A percentile compares a stretch with the other conserved stretches of the same genome.
Evolutionary conservation across 805 yeast species (phyloP).

Genomic region (Lipomyces yamanashiensis): DNA sequence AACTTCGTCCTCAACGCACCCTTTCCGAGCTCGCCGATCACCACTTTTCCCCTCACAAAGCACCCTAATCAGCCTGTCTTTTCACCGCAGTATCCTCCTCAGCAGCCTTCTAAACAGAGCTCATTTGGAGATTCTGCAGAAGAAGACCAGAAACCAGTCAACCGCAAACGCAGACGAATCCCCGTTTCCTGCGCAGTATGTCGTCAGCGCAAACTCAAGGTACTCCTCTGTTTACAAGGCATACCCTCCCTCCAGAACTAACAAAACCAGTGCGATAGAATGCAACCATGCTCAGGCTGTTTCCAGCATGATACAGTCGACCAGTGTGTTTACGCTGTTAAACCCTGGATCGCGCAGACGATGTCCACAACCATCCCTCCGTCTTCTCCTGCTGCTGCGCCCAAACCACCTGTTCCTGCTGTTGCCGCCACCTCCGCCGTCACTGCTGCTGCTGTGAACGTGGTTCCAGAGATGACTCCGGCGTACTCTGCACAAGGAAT

Average conservation of each 20-base stretch:
- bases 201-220: constrained; percentile 39
- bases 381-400: not conserved
- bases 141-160: too few relatives aligned
- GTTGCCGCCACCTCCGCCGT: not conserved
- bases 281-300: constrained; percentile 36
- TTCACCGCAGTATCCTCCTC: not conserved
- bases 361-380: not conserved
- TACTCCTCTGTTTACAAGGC: not conserved
- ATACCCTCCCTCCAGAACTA: too few relatives aligned
- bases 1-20: not conserved
- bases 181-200: constrained; percentile 37
- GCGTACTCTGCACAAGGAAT: not conserved
- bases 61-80: not conserved
- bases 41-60: not conserved
- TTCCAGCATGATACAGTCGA: constrained; percentile 27
- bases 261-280: constrained; percentile 28
- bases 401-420: not conserved
- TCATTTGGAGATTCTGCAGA: too few relatives aligned
- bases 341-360: constrained; percentile 28
- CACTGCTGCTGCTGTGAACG: not conserved
- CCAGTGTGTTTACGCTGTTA: constrained; percentile 34
- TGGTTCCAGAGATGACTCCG: not conserved
- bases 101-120: not conserved
- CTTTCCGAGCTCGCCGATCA: constrained; percentile 2
- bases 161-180: constrained; percentile 33